These are phyloP conservation scores for Entomophthora muscae DNA, from an alignment of 371 early-diverging fungal genomes.

Conservation along the genomic window DNA sequence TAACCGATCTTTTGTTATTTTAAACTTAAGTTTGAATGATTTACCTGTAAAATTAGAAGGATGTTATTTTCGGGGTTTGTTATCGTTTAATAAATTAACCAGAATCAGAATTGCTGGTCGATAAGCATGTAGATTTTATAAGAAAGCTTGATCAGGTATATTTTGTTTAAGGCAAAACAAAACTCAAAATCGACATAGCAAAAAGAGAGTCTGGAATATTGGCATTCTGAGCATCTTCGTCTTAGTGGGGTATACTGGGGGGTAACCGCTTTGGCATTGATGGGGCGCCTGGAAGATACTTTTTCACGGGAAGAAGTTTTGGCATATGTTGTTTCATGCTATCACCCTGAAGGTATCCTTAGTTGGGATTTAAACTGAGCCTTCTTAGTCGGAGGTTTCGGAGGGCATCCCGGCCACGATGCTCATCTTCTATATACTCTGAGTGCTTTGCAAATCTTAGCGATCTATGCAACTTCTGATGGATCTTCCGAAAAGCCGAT, in stretches of 20 bases:
- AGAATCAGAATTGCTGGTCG: not conserved
- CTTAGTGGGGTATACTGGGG: slow-evolving; percentile 93
- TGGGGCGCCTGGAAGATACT: slow-evolving; percentile 39
- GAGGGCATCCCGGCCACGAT: slow-evolving; percentile 76
- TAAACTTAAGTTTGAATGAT: too few species aligned
- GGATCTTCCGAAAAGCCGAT: slow-evolving; percentile 9
- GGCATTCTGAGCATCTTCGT: slow-evolving; percentile 80
- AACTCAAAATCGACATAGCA: slow-evolving; percentile 17
- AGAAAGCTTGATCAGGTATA: not conserved
- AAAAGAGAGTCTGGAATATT: slow-evolving; percentile 79
- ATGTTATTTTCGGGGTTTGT: too few species aligned
- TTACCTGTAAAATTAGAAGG: too few species aligned
- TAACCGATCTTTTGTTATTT: too few species aligned
- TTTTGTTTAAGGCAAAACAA: not conserved
- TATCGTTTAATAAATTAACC: too few species aligned
- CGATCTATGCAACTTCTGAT: slow-evolving; percentile 63
- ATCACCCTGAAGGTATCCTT: slow-evolving; percentile 41
- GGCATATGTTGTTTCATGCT: slow-evolving; percentile 55
- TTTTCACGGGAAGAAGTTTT: slow-evolving; percentile 56
- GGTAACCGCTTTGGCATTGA: slow-evolving; percentile 57
- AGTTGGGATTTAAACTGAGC: not conserved
- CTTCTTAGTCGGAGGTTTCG: slow-evolving; percentile 65
- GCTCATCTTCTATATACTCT: slow-evolving; percentile 85
- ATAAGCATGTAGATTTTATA: not conserved
- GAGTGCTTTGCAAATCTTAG: slow-evolving; percentile 84